Percentiles rank a stretch among this genome's conserved stretches.
Evolutionary conservation across 345 rosid species (phyloP).

Genomic region (Syzygium aromaticum): DNA sequence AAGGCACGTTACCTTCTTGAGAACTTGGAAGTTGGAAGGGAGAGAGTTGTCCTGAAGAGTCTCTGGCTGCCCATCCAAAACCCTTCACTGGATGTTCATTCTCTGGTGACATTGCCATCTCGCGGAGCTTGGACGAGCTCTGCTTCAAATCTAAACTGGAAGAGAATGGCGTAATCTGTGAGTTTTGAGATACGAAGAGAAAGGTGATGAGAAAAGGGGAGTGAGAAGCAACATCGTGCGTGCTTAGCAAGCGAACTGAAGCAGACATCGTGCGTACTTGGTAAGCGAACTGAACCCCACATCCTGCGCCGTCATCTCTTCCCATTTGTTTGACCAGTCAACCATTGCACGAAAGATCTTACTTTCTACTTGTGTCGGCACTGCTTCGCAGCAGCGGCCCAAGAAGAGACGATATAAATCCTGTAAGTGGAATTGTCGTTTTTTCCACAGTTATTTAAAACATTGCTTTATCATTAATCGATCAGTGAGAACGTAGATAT

Average conservation of each 20-base stretch:
- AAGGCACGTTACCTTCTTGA: constrained; percentile 5
- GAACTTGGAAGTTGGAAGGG: constrained; percentile 4
- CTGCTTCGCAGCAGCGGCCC: background rate
- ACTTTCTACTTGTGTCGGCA: background rate
- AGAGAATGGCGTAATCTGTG: background rate
- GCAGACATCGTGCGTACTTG: background rate
- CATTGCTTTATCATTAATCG: background rate
- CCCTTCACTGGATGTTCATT: constrained; percentile 6
- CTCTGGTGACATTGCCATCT: background rate
- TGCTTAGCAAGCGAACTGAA: background rate
- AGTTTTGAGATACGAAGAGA: background rate
- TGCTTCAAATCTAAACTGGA: background rate
- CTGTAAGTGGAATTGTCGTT: background rate
- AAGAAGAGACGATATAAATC: background rate
- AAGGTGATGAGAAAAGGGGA: background rate
- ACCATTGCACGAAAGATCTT: background rate
- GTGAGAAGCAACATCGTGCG: background rate
- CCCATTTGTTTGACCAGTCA: background rate
- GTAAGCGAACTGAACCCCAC: background rate
- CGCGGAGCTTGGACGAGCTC: background rate
- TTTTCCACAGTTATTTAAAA: background rate
- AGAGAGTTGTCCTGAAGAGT: constrained; percentile 4
- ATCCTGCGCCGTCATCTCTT: background rate
- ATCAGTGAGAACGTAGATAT: too few species aligned
- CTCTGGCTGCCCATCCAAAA: constrained; percentile 16